phyloP scores from a whole-genome alignment of 352 stramenopile species.

The Globisporangium paroecandrum region DNA sequence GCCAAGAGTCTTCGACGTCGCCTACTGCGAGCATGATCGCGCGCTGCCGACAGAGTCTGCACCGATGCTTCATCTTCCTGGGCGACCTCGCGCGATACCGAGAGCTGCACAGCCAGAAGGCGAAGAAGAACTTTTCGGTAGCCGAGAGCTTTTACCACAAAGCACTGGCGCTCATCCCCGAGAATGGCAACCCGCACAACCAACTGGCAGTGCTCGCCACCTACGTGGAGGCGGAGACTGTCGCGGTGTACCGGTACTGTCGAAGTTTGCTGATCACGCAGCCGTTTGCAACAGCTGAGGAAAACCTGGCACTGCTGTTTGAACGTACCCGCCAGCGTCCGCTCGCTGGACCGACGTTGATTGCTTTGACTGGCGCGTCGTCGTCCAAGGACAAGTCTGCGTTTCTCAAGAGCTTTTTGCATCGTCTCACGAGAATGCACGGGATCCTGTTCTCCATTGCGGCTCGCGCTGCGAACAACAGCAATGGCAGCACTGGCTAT shows the following conservation, averaged over 20 bases:
- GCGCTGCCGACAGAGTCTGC: constrained; percentile 56
- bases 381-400: constrained; percentile 74
- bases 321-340: constrained; percentile 80
- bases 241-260: constrained; percentile 90
- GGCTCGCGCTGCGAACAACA: constrained; percentile 16
- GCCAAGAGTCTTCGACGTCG: background rate
- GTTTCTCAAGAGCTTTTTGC: constrained; percentile 86
- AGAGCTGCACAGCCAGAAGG: constrained; percentile 79
- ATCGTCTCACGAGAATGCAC: constrained; percentile 83
- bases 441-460: constrained; percentile 76
- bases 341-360: constrained; percentile 33
- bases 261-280: constrained; percentile 78
- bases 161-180: constrained; percentile 58
- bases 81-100: constrained; percentile 79
- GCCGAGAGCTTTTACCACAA: constrained; percentile 73
- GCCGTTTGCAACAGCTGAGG: constrained; percentile 84
- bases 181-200: constrained; percentile 86
- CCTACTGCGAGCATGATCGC: constrained; percentile 15
- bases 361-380: constrained; percentile 32
- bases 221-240: constrained; percentile 87
- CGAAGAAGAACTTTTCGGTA: constrained; percentile 80
- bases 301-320: constrained; percentile 88
- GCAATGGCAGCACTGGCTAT: constrained; percentile 5
- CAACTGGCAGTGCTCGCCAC: constrained; percentile 81
- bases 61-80: constrained; percentile 82